phyloP scores from a whole-genome alignment of 495 filamentous ascomycete species.

The Neurospora hispaniola region DNA sequence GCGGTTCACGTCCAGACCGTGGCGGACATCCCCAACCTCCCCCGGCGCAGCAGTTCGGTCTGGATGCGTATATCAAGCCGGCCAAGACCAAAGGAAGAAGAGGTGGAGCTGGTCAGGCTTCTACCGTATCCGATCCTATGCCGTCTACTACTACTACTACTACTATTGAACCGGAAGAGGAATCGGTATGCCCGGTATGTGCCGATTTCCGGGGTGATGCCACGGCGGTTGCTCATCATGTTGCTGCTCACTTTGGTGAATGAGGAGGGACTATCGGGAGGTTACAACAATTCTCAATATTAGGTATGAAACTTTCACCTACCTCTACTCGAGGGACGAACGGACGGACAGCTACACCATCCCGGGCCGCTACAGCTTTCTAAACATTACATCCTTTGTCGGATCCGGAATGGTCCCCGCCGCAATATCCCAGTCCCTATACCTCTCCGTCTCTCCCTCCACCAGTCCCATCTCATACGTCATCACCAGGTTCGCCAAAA shows the following conservation, averaged over 20 bases:
- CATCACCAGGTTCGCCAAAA: slow-evolving; percentile 43
- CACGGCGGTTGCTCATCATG: slow-evolving; percentile 47
- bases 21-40: slow-evolving; percentile 2
- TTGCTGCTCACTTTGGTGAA: slow-evolving; percentile 41
- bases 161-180: slow-evolving; percentile 5
- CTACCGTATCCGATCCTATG: slow-evolving; percentile 7
- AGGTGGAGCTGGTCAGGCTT: slow-evolving; percentile 15
- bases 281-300: background rate
- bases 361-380: slow-evolving; percentile 1
- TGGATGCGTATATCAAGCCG: slow-evolving; percentile 38
- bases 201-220: slow-evolving; percentile 49
- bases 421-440: slow-evolving; percentile 10
- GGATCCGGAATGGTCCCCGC: slow-evolving; percentile 13
- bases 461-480: slow-evolving; percentile 43
- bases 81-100: slow-evolving; percentile 10
- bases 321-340: no score
- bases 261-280: background rate
- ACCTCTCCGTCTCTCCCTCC: slow-evolving; percentile 12
- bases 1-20: background rate
- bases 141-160: background rate
- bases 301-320: no score
- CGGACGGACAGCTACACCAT: background rate
- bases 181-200: slow-evolving; percentile 47
- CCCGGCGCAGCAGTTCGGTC: slow-evolving; percentile 17
- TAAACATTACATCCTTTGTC: slow-evolving; percentile 21